Base-by-base conservation (phyloP, 352 stramenopile species). In the Globisporangium spiculum region DNA sequence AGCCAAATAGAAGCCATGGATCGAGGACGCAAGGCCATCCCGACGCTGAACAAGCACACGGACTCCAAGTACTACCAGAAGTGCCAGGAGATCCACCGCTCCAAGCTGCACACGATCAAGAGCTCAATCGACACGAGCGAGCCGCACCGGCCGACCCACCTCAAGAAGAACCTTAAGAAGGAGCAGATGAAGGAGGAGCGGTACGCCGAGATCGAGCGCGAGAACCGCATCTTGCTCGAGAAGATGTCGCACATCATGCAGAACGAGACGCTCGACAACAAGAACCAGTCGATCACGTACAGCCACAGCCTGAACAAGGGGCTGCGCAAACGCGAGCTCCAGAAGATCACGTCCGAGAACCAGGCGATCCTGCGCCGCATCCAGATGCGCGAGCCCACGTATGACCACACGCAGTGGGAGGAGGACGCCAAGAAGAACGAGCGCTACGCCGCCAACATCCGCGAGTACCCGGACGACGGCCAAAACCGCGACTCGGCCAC, bases 201-300 rank as follows among this genome's bases (percentile, higher is more conserved):
- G 55, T 96, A 94, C 60, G 90, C 90, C 30, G 86, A 97, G 71
- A 99, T 99, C 68, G 96, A 99, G 79, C 91, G 92, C 20, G 97
- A 99, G 73, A 99, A 99, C 74, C 89, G 96, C 61, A 95, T 99
- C 52, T 69, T 99, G 62, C 80, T 99, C 46, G 92, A 98, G 72
- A 99, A 99, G 74, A 99, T 99, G 96, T 97, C 91, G 14, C 86
- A 96, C 66, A 99, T 99, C 72, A 96, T 96, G 89, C 88, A 95
- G 74, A 91, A 78, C 58, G 88, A 95, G 59, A 86, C 86, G 63
- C 73, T 94, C 9, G 89, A 96, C 75, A 94, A 91, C 78, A 93
- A 93, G 71, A 95, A 92, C 66, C 82, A 93, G 58, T 77, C 89
- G 18, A 78, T 93, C 48, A 62, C 61, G 14, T 92, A 93, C 69